These are phyloP conservation scores for Zoysia pacifica DNA, from an alignment of 176 grass and related monocot species.

Conservation along the genomic window DNA sequence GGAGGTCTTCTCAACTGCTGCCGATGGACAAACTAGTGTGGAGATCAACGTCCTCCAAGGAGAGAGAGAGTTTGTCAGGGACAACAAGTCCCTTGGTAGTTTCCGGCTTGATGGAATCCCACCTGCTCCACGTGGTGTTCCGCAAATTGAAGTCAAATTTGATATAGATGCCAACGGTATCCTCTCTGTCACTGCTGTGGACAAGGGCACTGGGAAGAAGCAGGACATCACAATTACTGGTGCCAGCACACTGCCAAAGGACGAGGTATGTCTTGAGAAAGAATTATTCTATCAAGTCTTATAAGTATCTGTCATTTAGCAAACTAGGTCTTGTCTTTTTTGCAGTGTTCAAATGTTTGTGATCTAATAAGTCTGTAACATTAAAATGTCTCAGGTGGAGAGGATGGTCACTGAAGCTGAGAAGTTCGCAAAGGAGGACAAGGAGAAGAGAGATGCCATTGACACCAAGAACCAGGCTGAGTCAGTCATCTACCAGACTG, in stretches of 20 bases:
- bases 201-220: conserved; percentile 79
- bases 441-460: conserved; percentile 68
- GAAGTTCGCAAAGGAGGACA: conserved; percentile 71
- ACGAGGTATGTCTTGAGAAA: conserved; percentile 49
- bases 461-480: conserved; percentile 86
- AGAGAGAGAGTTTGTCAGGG: conserved; percentile 77
- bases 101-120: conserved; percentile 82
- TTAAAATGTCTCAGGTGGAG: conserved; percentile 51
- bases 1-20: conserved; percentile 77
- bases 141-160: conserved; percentile 82
- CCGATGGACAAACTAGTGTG: conserved; percentile 74
- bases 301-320: neutral
- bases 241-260: conserved; percentile 61
- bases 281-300: neutral
- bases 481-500: conserved; percentile 71
- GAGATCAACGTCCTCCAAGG: conserved; percentile 86
- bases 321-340: neutral
- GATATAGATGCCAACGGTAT: conserved; percentile 84
- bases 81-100: conserved; percentile 80
- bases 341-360: neutral
- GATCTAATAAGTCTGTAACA: neutral
- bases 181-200: conserved; percentile 66
- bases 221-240: conserved; percentile 83
- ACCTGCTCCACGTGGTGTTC: conserved; percentile 70
- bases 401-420: conserved; percentile 74